These are phyloP conservation scores for Alternaria gansuensis DNA, from an alignment of 2,329 filamentous ascomycete species.

Conservation along the genomic window DNA sequence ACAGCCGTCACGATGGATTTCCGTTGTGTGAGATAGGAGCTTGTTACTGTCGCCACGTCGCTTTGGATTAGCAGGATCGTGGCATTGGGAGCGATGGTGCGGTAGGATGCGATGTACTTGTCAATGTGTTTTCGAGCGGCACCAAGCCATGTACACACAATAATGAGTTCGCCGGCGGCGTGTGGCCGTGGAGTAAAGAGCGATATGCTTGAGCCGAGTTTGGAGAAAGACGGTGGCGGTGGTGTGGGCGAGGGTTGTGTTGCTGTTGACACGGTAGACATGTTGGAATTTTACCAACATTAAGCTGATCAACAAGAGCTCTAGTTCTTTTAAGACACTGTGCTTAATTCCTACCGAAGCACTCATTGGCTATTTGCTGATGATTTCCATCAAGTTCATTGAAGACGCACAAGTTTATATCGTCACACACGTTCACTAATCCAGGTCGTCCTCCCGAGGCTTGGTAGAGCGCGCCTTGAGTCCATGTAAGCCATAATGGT, in stretches of 20 bases:
- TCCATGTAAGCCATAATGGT: neutral
- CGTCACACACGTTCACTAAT: constrained; percentile 1
- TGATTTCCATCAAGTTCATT: neutral
- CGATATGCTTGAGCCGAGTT: constrained; percentile 14
- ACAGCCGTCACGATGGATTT: constrained; percentile 26
- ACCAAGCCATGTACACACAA: constrained; percentile 33
- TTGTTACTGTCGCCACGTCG: constrained; percentile 18
- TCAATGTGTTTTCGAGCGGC: constrained; percentile 29
- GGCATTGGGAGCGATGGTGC: constrained; percentile 16
- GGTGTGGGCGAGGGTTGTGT: neutral
- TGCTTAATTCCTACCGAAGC: neutral
- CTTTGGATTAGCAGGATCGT: constrained; percentile 29
- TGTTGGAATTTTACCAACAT: neutral
- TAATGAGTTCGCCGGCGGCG: constrained; percentile 21
- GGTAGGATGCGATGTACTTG: constrained; percentile 29
- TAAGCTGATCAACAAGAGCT: neutral
- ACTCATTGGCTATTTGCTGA: fast-evolving
- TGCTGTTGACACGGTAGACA: neutral
- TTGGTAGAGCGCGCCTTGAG: neutral
- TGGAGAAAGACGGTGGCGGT: constrained; percentile 1
- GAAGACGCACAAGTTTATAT: neutral
- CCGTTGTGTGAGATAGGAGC: constrained; percentile 14
- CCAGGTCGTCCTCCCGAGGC: neutral
- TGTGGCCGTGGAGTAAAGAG: constrained; percentile 14
- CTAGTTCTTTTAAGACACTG: neutral